These are phyloP conservation scores for Dendrobium chrysotoxum DNA, from an alignment of 106 monocot genomes.

Conservation along the genomic window DNA sequence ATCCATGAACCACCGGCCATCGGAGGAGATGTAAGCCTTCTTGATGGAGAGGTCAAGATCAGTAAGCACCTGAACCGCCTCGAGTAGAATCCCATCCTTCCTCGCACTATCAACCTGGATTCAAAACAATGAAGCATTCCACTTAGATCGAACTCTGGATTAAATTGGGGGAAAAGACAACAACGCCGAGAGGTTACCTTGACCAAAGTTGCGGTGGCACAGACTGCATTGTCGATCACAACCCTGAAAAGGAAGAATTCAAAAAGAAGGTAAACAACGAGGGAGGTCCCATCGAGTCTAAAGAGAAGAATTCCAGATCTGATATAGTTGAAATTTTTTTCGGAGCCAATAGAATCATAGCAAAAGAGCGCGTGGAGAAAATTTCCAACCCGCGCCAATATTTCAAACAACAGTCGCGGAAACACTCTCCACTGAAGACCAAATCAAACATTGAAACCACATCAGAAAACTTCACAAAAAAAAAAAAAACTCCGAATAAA, in stretches of 20 bases:
- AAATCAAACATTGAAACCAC: not conserved
- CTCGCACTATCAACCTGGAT: conserved; percentile 48
- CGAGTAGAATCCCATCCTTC: conserved; percentile 54
- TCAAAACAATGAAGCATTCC: not conserved
- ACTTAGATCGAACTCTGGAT: not conserved
- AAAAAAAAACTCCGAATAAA: not conserved
- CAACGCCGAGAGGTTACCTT: not conserved
- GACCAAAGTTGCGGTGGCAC: conserved; percentile 6
- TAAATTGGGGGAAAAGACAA: not conserved
- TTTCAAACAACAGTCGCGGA: not conserved
- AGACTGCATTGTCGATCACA: conserved; percentile 15
- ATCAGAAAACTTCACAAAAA: not conserved
- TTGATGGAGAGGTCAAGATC: conserved; percentile 48
- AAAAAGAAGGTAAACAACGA: not conserved
- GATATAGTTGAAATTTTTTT: not conserved
- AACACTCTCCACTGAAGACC: not conserved
- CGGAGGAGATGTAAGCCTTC: conserved; percentile 62
- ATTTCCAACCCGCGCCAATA: not conserved
- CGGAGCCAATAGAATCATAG: not conserved
- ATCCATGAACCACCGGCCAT: conserved; percentile 72
- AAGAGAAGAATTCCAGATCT: not conserved
- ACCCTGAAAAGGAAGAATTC: not conserved
- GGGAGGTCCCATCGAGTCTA: not conserved
- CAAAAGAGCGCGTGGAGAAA: not conserved
- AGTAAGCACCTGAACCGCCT: conserved; percentile 47